Evolutionary conservation across 2,329 filamentous ascomycete genomes (phyloP).

Genomic region (Truncatella angustata): DNA sequence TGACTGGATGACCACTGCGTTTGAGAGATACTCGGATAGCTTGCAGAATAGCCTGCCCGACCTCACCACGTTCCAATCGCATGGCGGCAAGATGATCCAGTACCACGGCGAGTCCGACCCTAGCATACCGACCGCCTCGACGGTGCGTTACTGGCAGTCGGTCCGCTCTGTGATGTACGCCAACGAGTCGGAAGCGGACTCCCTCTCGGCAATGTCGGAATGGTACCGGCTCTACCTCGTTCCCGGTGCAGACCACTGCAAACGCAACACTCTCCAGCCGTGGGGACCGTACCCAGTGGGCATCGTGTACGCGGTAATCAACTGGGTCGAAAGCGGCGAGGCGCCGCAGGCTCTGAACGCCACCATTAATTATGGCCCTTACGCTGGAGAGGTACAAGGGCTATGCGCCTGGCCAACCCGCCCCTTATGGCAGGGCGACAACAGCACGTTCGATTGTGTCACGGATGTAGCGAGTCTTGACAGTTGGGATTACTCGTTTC

Average conservation of each 20-base stretch:
- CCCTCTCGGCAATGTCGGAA: slow-evolving; percentile 39
- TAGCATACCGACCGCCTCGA: slow-evolving; percentile 50
- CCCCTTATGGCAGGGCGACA: slow-evolving; percentile 24
- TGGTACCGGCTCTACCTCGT: slow-evolving; percentile 56
- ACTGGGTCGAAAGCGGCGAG: slow-evolving; percentile 61
- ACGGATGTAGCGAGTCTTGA: slow-evolving; percentile 15
- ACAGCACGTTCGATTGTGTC: slow-evolving; percentile 23
- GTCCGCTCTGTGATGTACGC: slow-evolving; percentile 51
- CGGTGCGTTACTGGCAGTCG: slow-evolving; percentile 53
- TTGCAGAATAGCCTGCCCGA: slow-evolving; percentile 52
- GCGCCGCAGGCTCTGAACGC: slow-evolving; percentile 35
- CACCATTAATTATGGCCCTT: slow-evolving; percentile 28
- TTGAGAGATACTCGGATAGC: slow-evolving; percentile 5
- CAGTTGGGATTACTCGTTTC: slow-evolving; percentile 26
- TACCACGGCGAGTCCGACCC: slow-evolving; percentile 57
- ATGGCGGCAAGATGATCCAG: slow-evolving; percentile 56
- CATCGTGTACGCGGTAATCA: slow-evolving; percentile 68
- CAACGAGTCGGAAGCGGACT: slow-evolving; percentile 33
- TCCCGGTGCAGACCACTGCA: slow-evolving; percentile 53
- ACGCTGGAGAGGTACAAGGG: slow-evolving; percentile 31
- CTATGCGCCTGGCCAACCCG: slow-evolving; percentile 39
- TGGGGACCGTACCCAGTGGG: slow-evolving; percentile 47
- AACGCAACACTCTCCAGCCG: slow-evolving; percentile 42
- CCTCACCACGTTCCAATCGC: slow-evolving; percentile 44
- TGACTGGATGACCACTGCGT: slow-evolving; percentile 47